Percentiles rank a stretch among this genome's conserved stretches.
These are phyloP conservation scores for Aspergillus heteromorphus DNA, from an alignment of 495 filamentous ascomycete genomes.

Conservation along the genomic window DNA sequence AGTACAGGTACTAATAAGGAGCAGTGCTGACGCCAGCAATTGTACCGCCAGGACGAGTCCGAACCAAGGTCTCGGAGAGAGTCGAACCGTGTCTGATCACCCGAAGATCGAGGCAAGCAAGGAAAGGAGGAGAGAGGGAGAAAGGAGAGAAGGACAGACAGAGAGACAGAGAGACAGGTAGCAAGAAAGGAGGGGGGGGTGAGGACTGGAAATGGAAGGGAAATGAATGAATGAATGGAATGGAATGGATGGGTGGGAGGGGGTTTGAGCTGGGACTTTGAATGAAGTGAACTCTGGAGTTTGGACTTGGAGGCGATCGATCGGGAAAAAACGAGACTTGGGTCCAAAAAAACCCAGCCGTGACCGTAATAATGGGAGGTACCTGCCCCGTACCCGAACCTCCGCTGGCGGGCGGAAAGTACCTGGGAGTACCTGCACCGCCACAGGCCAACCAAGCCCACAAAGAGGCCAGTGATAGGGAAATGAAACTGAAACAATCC, in stretches of 20 bases:
- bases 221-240: background rate
- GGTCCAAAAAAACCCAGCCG: slow-evolving; percentile 3
- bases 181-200: no score
- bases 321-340: slow-evolving; percentile 3
- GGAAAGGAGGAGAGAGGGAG: background rate
- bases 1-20: background rate
- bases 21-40: background rate
- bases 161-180: no score
- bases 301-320: background rate
- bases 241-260: background rate
- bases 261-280: background rate
- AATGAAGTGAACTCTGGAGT: background rate
- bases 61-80: background rate
- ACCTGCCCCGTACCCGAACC: background rate
- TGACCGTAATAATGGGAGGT: slow-evolving; percentile 3
- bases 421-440: background rate
- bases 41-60: background rate
- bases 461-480: background rate
- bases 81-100: background rate
- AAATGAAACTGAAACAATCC: background rate
- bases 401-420: background rate
- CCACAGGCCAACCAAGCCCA: background rate
- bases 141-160: background rate
- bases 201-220: background rate
- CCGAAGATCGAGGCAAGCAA: background rate